These are phyloP conservation scores for Cystobasidium sp. DNA, from an alignment of 1,284 basidiomycete species.

Conservation along the genomic window DNA sequence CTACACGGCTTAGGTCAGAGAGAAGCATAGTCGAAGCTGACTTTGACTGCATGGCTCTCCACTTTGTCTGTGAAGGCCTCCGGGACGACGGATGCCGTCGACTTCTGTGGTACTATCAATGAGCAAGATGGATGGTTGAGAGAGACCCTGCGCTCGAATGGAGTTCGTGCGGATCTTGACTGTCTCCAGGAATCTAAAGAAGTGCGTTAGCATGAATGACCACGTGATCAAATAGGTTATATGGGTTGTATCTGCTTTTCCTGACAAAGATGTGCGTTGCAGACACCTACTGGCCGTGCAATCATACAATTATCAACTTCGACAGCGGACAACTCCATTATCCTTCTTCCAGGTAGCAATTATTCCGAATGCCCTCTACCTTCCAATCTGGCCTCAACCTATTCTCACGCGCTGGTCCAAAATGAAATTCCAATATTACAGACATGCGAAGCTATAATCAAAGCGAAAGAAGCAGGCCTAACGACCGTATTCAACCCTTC, in stretches of 20 bases:
- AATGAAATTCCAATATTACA: constrained; percentile 64
- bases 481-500: constrained; percentile 64
- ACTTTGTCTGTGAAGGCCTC: constrained; percentile 12
- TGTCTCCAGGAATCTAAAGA: constrained; percentile 54
- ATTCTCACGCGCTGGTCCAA: constrained; percentile 63
- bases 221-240: background rate
- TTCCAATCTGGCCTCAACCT: constrained; percentile 40
- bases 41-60: background rate
- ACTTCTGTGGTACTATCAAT: constrained; percentile 42
- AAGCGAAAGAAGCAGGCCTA: constrained; percentile 52
- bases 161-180: constrained; percentile 55
- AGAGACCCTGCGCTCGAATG: constrained; percentile 53
- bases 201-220: background rate
- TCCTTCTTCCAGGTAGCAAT: constrained; percentile 49
- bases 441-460: constrained; percentile 59
- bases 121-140: constrained; percentile 52
- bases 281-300: constrained; percentile 58
- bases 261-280: background rate
- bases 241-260: too few species aligned
- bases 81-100: background rate
- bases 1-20: too few species aligned
- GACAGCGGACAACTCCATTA: constrained; percentile 59
- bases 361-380: constrained; percentile 17
- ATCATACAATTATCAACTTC: constrained; percentile 60
- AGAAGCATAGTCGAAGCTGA: background rate